Evolutionary conservation across 2,329 filamentous ascomycete species (phyloP), one percentile per base, ranked within the genome.

Genomic region (Cryphonectria radicalis): DNA sequence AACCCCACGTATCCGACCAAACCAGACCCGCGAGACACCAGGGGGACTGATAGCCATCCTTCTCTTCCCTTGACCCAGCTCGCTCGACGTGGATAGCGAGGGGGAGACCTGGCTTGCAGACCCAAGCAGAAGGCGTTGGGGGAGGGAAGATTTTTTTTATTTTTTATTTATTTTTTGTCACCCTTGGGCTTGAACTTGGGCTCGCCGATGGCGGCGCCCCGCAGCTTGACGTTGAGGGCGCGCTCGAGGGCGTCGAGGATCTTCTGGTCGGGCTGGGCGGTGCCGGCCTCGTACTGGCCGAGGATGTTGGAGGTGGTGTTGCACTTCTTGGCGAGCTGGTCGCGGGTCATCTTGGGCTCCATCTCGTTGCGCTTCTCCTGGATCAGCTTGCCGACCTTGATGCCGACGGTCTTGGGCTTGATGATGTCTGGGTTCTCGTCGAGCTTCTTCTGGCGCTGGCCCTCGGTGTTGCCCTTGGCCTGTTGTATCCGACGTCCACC

Each of bases 361-460:
- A 93, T 91, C 80, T 92, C 90, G 80, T 90, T 90, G 75, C 96
- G 93, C 70, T 92, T 89, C 78, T 91, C 88, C 78, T 90, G 88
- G 84, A 98, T 98, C 75, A 92, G 93, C 76, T 93, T 90, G 78
- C 93, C 94, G 75, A 98, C 93, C 70, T 89, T 87, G 78, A 88
- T 87, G 80, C 94, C 94, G 72, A 98, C 87, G 63, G 94, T 97
- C 86, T 97, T 97, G 79, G 94, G 95, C 86, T 97, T 97, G 84
- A 98, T 92, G 84, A 98, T 97, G 81, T 98, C 96, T 86, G 98
- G 95, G 81, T 91, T 91, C 77, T 95, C 95, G 87, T 98, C 96
- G 82, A 99, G 95, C 87, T 98, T 98, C 76, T 96, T 98, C 75
- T 98, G 88, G 80, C 93, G 95, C 85, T 99, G 96, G 77, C 96